Conservation (phyloP, 208 protist species). For the Crithidia bombi region DNA sequence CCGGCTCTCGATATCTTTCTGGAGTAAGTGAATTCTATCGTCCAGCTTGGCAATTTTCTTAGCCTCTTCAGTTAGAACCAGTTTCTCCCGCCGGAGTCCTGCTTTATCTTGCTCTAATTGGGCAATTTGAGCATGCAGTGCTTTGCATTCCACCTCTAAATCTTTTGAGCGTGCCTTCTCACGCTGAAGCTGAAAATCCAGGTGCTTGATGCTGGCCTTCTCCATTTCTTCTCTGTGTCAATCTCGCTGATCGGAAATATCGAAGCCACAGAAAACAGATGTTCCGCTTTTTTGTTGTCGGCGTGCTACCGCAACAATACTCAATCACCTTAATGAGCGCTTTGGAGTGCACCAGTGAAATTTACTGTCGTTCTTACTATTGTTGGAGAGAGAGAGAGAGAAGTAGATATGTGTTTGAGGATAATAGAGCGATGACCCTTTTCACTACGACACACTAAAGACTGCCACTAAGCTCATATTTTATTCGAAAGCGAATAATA, state of each 20-base stretch:
- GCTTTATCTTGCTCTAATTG: conserved; percentile 86
- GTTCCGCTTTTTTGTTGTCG: neutral
- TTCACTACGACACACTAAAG: too few species aligned
- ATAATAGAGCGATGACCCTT: too few species aligned
- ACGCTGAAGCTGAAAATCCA: conserved; percentile 82
- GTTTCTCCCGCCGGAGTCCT: conserved; percentile 75
- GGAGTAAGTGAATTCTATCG: conserved; percentile 65
- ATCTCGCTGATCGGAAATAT: neutral
- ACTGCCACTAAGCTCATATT: too few species aligned
- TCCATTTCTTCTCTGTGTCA: conserved; percentile 27
- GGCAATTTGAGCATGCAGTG: conserved; percentile 62
- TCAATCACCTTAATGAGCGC: too few species aligned
- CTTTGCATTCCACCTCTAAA: conserved; percentile 74
- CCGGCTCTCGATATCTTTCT: conserved; percentile 68
- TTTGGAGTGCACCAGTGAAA: too few species aligned
- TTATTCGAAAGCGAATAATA: too few species aligned
- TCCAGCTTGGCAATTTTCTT: conserved; percentile 69
- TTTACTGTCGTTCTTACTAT: too few species aligned
- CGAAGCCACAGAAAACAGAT: neutral
- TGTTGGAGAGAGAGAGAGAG: too few species aligned
- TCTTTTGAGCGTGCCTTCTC: conserved; percentile 68
- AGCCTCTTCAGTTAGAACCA: conserved; percentile 60
- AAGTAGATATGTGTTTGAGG: too few species aligned
- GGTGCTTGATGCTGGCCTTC: conserved; percentile 75
- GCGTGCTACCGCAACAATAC: too few species aligned